Evolutionary conservation across 1,284 basidiomycete species (phyloP).

Genomic region (Pyrrhoderma noxium): DNA sequence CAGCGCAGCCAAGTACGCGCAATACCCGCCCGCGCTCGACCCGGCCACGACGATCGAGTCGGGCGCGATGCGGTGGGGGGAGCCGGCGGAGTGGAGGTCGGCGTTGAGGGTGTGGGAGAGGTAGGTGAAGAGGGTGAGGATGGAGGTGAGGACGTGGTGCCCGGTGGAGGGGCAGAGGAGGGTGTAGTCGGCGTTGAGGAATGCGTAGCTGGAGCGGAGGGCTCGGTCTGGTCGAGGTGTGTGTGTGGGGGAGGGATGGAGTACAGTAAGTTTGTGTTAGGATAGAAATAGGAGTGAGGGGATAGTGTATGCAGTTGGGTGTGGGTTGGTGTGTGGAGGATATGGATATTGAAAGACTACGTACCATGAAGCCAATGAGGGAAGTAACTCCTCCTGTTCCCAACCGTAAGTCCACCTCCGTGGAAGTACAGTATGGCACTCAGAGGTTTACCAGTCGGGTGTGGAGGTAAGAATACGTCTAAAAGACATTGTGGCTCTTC

Average conservation of each 20-base stretch:
- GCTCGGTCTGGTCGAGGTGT: constrained; percentile 35
- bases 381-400: constrained; percentile 52
- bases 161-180: constrained; percentile 51
- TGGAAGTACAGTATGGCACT: constrained; percentile 56
- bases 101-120: constrained; percentile 28
- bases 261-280: too few species aligned
- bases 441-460: constrained; percentile 17
- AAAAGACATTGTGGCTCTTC: constrained; percentile 10
- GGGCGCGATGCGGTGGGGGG: constrained; percentile 33
- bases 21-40: constrained; percentile 55
- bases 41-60: constrained; percentile 47
- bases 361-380: constrained; percentile 53
- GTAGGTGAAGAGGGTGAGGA: constrained; percentile 47
- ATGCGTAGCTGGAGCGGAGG: constrained; percentile 38
- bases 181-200: constrained; percentile 56
- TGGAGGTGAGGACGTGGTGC: constrained; percentile 48
- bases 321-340: neutral
- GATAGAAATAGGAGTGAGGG: too few species aligned
- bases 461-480: constrained; percentile 30
- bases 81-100: constrained; percentile 10
- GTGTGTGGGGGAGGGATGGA: too few species aligned
- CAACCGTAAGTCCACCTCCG: constrained; percentile 54
- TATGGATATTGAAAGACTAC: constrained; percentile 22
- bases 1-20: constrained; percentile 52
- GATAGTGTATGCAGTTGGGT: too few species aligned